Evolutionary conservation across 805 yeast species (phyloP), one percentile per base, ranked within the genome.

Genomic region (Schwanniomyces polymorphus): DNA sequence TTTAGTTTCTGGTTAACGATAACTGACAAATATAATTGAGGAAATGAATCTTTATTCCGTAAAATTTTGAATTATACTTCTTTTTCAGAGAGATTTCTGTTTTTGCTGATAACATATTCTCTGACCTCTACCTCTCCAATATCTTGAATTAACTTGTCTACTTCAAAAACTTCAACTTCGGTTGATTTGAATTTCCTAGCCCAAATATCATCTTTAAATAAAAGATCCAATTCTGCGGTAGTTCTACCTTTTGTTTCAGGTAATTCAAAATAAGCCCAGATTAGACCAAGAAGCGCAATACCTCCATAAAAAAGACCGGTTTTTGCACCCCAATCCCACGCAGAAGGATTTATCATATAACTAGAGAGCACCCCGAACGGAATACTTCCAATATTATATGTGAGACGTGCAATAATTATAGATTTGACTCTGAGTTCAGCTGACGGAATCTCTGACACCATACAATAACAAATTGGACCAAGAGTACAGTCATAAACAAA

Each of bases 291-390:
- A 2, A 56, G 44, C 7, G 61, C 58, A 44, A 54, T 47, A 0
- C 72, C 81, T 38, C 72, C 75, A 70, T 78, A 70, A 47, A 78
- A 65, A 53, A 74, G 75, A 2, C 75, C 81, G 28, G 79, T 73
- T 55, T 77, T 77, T n/a, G 77, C 79, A 28, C 74, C 71, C 73
- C 75, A 63, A 52, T 79, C 69, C 50, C 76, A 78, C 29, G 67
- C 66, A 14, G 60, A 60, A 1, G 80, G 75, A 52, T 78, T 80
- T 53, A 79, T 63, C 75, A 79, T 68, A 54, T 76, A 78, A 12
- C 84, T 84, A 38, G 50, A 56, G 41, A 74, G 63, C 43, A 78
- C 62, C 14, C 70, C 55, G 46, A 66, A 60, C 47, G 68, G 58
- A 42, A 67, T 62, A 37, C 65, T 61, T 28, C 61, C 58, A 14